Evolutionary conservation across 2,329 filamentous ascomycete genomes (phyloP).

Genomic region (Aschersonia sp.): DNA sequence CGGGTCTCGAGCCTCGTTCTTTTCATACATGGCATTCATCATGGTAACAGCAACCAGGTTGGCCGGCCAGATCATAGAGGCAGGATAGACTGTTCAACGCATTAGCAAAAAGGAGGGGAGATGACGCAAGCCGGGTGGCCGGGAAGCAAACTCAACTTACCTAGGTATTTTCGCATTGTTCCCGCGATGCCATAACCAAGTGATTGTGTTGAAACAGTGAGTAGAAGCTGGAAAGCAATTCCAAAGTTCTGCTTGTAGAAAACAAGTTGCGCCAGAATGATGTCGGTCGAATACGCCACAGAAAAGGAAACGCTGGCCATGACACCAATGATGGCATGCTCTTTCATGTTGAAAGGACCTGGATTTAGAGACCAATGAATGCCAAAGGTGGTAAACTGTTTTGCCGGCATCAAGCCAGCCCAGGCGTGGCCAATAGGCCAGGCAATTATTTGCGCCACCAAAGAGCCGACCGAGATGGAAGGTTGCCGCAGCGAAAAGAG

Average conservation of each 20-base stretch:
- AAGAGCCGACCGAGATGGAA: conserved; percentile 43
- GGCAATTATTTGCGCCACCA: conserved; percentile 49
- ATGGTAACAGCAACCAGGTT: conserved; percentile 52
- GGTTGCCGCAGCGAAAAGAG: conserved; percentile 48
- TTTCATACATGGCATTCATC: conserved; percentile 61
- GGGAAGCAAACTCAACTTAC: conserved; percentile 17
- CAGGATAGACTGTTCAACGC: conserved; percentile 37
- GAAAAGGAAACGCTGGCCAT: conserved; percentile 60
- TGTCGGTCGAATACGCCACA: conserved; percentile 59
- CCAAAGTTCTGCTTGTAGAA: conserved; percentile 62
- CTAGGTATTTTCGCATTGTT: conserved; percentile 49
- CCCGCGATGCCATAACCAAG: conserved; percentile 56
- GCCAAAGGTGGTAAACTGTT: conserved; percentile 36
- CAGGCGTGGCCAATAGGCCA: conserved; percentile 49
- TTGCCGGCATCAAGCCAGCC: conserved; percentile 38
- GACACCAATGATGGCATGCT: conserved; percentile 53
- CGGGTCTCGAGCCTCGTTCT: conserved; percentile 31
- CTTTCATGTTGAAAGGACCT: conserved; percentile 56
- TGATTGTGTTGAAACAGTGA: conserved; percentile 55
- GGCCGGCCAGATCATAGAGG: conserved; percentile 62
- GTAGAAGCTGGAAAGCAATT: conserved; percentile 48
- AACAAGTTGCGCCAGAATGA: conserved; percentile 54
- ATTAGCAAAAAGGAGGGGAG: too few species aligned
- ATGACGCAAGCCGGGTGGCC: too few species aligned
- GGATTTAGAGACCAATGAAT: conserved; percentile 45